These are phyloP conservation scores for Cytidiella melzeri DNA, from an alignment of 768 basidiomycete species.

Conservation along the genomic window DNA sequence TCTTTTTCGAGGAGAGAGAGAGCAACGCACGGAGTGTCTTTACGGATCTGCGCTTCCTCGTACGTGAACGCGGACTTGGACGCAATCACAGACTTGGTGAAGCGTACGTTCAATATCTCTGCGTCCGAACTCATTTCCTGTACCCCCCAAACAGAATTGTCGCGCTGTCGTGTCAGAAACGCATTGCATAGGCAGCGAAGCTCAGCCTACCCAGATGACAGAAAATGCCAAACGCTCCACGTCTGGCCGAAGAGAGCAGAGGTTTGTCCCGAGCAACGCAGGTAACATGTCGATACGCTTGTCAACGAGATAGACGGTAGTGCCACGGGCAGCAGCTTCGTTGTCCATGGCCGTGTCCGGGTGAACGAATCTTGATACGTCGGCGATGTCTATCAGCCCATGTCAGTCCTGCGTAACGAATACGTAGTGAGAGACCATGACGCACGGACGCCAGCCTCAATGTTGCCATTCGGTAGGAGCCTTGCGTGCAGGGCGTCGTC, in stretches of 20 bases:
- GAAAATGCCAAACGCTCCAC: conserved; percentile 96
- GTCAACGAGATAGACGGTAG: conserved; percentile 97
- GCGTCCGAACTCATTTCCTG: conserved; percentile 89
- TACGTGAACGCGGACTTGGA: conserved; percentile 97
- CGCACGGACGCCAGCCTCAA: conserved; percentile 97
- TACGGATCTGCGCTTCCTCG: conserved; percentile 89
- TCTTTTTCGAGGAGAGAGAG: neutral
- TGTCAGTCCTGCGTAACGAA: conserved; percentile 1
- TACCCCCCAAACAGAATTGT: too few relatives aligned
- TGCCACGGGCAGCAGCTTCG: conserved; percentile 93
- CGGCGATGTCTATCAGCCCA: conserved; percentile 76
- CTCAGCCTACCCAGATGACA: conserved; percentile 86
- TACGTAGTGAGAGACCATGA: conserved; percentile 19
- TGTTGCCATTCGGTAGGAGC: conserved; percentile 82
- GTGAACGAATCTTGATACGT: conserved; percentile 94
- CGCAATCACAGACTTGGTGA: conserved; percentile 94
- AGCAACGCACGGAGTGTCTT: conserved; percentile 76
- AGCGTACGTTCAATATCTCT: conserved; percentile 84
- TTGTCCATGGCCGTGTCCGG: conserved; percentile 94
- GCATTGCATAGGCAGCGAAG: too few relatives aligned
- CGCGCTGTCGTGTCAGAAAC: conserved; percentile 5
- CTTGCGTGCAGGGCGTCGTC: conserved; percentile 96
- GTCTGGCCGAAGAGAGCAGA: conserved; percentile 87
- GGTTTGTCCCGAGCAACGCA: conserved; percentile 85
- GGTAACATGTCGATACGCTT: conserved; percentile 99